Conservation (phyloP, 139 green algal species). For the Chlamydomonas schloesseri region DNA sequence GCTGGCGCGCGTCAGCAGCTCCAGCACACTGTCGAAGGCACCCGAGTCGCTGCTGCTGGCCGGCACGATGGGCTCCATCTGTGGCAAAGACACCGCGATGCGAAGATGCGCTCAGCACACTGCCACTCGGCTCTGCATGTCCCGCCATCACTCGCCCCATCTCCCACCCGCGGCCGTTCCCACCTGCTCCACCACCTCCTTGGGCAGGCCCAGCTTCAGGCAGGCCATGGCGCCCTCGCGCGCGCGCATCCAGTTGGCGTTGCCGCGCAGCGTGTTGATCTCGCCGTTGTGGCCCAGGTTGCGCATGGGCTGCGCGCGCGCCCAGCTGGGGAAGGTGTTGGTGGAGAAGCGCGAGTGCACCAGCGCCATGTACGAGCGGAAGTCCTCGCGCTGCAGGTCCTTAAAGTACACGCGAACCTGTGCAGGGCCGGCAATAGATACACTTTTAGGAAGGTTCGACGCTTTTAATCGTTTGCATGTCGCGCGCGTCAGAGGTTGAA, state of each 20-base stretch:
- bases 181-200: constrained; percentile 78
- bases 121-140: too few relatives aligned
- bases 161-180: too few relatives aligned
- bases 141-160: too few relatives aligned
- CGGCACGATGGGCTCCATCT: constrained; percentile 90
- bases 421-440: not conserved
- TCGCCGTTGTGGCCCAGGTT: constrained; percentile 96
- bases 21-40: constrained; percentile 91
- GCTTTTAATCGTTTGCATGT: not conserved
- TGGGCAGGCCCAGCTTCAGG: constrained; percentile 74
- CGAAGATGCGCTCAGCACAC: too few relatives aligned
- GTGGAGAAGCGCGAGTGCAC: constrained; percentile 97
- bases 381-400: constrained; percentile 85
- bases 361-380: constrained; percentile 92
- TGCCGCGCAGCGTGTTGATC: constrained; percentile 89
- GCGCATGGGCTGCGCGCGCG: constrained; percentile 94
- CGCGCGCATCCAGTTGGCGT: constrained; percentile 93
- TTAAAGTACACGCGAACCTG: constrained; percentile 90
- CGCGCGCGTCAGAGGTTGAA: too few relatives aligned
- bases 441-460: too few relatives aligned
- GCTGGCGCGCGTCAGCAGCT: constrained; percentile 87
- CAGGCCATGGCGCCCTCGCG: constrained; percentile 92
- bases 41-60: constrained; percentile 87
- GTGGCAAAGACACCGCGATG: not conserved
- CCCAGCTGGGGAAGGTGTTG: constrained; percentile 97